These are phyloP conservation scores for Curvularia sp. DNA, from an alignment of 2,329 filamentous ascomycete genomes.

Conservation along the genomic window DNA sequence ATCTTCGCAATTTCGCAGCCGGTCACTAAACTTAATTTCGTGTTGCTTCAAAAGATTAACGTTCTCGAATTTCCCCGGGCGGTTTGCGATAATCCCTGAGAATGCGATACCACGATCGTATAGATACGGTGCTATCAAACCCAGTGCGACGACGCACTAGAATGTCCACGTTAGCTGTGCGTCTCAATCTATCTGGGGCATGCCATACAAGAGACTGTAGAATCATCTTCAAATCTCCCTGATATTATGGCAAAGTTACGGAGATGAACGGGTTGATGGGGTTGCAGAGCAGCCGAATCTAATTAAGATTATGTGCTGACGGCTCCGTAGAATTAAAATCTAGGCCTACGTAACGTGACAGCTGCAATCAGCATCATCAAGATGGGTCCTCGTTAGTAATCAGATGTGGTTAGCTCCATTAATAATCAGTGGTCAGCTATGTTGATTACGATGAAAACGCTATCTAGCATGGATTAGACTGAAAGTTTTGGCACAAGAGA, in stretches of 20 bases:
- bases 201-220: conserved; percentile 6
- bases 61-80: conserved; percentile 28
- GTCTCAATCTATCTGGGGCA: not conserved
- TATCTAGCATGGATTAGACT: too few species aligned
- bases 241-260: not conserved
- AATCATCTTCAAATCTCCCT: conserved; percentile 3
- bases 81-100: conserved; percentile 28
- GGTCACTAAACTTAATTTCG: conserved; percentile 46
- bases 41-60: conserved; percentile 35
- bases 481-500: not conserved
- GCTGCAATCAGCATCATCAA: not conserved
- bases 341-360: not conserved
- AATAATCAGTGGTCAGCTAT: not conserved
- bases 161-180: conserved; percentile 1
- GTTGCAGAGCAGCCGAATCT: not conserved
- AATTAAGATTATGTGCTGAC: conserved; percentile 4
- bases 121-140: conserved; percentile 31
- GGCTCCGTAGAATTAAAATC: not conserved
- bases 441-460: not conserved
- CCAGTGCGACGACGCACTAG: conserved; percentile 23
- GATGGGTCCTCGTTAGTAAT: not conserved
- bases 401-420: not conserved
- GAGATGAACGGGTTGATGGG: not conserved
- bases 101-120: conserved; percentile 38
- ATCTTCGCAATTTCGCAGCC: conserved; percentile 55